Percentiles rank a stretch among this genome's conserved stretches.
These are phyloP conservation scores for Trametes pubescens DNA, from an alignment of 1,284 basidiomycete species.

Conservation along the genomic window DNA sequence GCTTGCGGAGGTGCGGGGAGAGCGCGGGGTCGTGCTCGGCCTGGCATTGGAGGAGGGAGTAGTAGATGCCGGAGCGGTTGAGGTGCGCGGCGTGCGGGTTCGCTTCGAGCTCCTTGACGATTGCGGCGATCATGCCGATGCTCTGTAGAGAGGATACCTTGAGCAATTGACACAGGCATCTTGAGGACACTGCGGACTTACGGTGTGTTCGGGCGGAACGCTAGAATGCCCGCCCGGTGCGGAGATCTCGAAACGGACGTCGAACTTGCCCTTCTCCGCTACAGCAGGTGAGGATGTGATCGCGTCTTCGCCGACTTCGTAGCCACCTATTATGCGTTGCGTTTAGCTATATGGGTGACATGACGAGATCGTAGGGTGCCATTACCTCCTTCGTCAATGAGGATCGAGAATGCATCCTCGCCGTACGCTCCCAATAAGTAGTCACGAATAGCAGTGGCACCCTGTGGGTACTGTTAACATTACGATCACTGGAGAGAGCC, in stretches of 20 bases:
- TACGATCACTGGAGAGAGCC: background rate
- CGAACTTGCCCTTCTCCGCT: slow-evolving; percentile 72
- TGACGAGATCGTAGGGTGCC: slow-evolving; percentile 7
- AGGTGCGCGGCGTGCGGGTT: slow-evolving; percentile 52
- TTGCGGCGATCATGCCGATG: slow-evolving; percentile 62
- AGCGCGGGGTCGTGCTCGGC: slow-evolving; percentile 56
- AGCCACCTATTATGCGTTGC: slow-evolving; percentile 40
- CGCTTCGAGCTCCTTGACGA: slow-evolving; percentile 61
- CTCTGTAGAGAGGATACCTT: slow-evolving; percentile 44
- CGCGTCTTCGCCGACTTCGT: slow-evolving; percentile 43
- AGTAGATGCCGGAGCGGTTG: slow-evolving; percentile 40
- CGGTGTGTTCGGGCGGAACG: slow-evolving; percentile 64
- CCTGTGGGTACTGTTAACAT: slow-evolving; percentile 42
- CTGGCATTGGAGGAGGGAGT: slow-evolving; percentile 45
- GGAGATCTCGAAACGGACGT: slow-evolving; percentile 59
- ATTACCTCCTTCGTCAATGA: slow-evolving; percentile 60
- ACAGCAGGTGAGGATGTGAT: slow-evolving; percentile 60
- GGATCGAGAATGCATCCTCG: slow-evolving; percentile 59
- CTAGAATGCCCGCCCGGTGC: slow-evolving; percentile 76
- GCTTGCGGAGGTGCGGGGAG: slow-evolving; percentile 44
- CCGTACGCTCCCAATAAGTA: slow-evolving; percentile 61
- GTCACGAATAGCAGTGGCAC: slow-evolving; percentile 57
- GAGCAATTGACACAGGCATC: no score
- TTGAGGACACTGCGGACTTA: slow-evolving; percentile 35
- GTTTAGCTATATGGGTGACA: background rate